Evolutionary conservation across 495 filamentous ascomycete genomes (phyloP), one percentile per base, ranked within the genome.

Genomic region (Neurospora sublineolata): DNA sequence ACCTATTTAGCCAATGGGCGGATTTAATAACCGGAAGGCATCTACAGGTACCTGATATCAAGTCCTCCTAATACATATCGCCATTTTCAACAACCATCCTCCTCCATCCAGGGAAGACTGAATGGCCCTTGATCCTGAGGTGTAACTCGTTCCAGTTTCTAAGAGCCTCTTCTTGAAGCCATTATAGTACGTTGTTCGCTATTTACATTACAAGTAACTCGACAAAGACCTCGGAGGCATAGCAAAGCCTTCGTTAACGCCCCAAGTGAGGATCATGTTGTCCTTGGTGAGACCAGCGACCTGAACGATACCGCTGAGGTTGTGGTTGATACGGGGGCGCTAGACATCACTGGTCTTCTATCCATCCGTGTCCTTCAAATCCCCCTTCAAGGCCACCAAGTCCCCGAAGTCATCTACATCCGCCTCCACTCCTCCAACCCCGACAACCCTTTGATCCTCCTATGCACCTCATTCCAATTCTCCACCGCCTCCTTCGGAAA

Each of bases 191-290:
- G 7, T 42, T n/a, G 2, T n/a, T 42, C 41, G 18, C 9, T n/a
- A 42, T n/a, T 9, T 18, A 18, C 6, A 42, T n/a, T 42, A 42
- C 16, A 42, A 18, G 18, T 1, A 42, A n/a, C 18, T 42, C 41
- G 7, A n/a, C 16, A 18, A 42, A 42, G 3, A n/a, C 4, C 18
- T 1, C 18, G 3, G 10, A n/a, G 41, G 12, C 41, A 42, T 7
- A 42, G n/a, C 16, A 42, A 42, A 42, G 16, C 16, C 7, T 42
- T 90, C 87, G 73, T 91, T 91, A 69, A 90, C 88, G 73, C 90
- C 90, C 89, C 90, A 92, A 3, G 89, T 89, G 38, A 89, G 78
- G 70, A 91, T 89, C 76, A 83, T 84, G 79, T 89, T 90, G 75
- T 90, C 87, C 36, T 84, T 80, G 27, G 90, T 91, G 3, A 91